Conservation (phyloP, 2,329 filamentous ascomycete genomes). For the Bipolaris zeicola region DNA sequence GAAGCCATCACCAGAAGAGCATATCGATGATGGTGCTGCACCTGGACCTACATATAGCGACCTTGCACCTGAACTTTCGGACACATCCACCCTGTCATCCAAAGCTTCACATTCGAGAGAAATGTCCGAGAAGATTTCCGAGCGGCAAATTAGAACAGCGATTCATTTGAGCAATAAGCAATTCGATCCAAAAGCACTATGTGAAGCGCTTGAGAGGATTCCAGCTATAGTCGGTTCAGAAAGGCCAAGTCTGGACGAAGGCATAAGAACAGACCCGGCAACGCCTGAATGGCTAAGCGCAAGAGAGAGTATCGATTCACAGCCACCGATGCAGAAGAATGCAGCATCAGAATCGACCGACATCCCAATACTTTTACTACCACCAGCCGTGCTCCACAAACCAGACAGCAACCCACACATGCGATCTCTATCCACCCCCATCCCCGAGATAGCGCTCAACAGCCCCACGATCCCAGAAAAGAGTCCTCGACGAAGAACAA, state of each 20-base stretch:
- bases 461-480: not conserved
- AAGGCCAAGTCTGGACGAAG: conserved; percentile 3
- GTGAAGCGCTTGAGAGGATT: conserved; percentile 18
- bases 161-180: conserved; percentile 28
- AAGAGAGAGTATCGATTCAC: conserved; percentile 18
- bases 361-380: not conserved
- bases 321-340: conserved; percentile 21
- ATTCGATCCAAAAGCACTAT: conserved; percentile 20
- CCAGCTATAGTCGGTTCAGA: conserved; percentile 10
- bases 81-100: conserved; percentile 25
- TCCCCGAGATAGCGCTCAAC: not conserved
- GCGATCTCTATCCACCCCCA: not conserved
- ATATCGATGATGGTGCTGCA: conserved; percentile 21
- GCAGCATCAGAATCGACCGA: conserved; percentile 31
- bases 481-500: not conserved
- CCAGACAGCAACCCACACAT: not conserved
- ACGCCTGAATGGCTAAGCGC: conserved; percentile 19
- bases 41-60: conserved; percentile 22
- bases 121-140: conserved; percentile 25
- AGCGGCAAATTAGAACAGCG: conserved; percentile 38
- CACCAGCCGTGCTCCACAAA: not conserved
- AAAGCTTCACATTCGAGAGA: conserved; percentile 30
- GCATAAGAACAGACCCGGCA: not conserved
- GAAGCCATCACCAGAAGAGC: conserved; percentile 32
- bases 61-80: conserved; percentile 17